Evolutionary conservation across 1,284 basidiomycete genomes (phyloP).

Genomic region (Leccinum pachyderme): DNA sequence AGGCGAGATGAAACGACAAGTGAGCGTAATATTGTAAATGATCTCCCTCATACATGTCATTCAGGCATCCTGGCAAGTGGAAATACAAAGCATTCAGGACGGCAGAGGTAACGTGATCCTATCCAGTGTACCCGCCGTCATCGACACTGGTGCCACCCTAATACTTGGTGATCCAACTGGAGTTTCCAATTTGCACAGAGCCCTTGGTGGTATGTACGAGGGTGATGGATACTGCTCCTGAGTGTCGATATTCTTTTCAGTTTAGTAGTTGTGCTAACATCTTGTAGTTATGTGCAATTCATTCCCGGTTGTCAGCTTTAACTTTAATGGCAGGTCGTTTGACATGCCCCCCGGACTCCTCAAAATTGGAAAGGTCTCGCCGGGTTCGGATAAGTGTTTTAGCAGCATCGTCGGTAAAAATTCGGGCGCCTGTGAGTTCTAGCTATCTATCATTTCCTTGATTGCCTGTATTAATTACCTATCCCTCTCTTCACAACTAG

Average conservation of each 20-base stretch:
- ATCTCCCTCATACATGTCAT: neutral
- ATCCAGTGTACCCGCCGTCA: neutral
- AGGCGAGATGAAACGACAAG: neutral
- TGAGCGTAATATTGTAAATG: neutral
- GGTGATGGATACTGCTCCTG: neutral
- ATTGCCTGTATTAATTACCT: neutral
- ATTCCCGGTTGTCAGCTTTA: neutral
- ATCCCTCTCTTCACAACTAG: neutral
- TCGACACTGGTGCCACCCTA: neutral
- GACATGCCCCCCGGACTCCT: neutral
- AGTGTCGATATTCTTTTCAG: neutral
- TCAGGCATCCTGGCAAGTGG: neutral
- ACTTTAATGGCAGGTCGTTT: neutral
- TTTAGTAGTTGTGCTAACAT: neutral
- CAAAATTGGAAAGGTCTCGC: neutral
- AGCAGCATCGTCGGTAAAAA: neutral
- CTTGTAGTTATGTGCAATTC: neutral
- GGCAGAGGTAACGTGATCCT: neutral
- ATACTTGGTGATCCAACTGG: neutral
- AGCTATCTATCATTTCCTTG: neutral
- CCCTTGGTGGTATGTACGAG: neutral
- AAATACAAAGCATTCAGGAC: neutral
- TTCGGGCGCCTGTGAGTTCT: neutral
- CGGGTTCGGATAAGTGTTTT: neutral
- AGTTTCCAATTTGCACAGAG: neutral